Percentiles rank a stretch among this genome's conserved stretches.
Conservation (phyloP, 2,329 filamentous ascomycete genomes). For the Botryotinia narcissicola region DNA sequence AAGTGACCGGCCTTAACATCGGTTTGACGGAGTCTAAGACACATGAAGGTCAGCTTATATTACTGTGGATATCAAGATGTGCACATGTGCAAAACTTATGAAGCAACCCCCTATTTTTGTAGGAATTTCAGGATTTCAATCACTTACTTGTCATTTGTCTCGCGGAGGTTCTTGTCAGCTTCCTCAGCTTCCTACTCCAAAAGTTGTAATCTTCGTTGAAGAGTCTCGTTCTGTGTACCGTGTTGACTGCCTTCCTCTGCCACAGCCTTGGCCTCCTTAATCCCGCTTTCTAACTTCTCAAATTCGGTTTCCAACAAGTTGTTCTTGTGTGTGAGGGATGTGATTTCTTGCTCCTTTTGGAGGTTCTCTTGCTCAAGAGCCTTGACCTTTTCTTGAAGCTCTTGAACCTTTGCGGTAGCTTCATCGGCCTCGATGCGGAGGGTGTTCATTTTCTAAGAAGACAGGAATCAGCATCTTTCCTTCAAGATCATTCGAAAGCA, state of each 20-base stretch:
- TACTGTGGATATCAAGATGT: conserved; percentile 5
- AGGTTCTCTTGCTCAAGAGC: conserved; percentile 90
- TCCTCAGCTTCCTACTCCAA: conserved; percentile 98
- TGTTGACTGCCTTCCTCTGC: conserved; percentile 79
- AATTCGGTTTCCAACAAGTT: conserved; percentile 83
- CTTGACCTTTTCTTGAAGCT: conserved; percentile 86
- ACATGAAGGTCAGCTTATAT: conserved; percentile 24
- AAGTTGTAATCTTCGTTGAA: conserved; percentile 89
- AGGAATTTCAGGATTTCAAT: not conserved
- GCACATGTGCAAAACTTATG: conserved; percentile 18
- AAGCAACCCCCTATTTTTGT: conserved; percentile 10
- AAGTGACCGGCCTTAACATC: conserved; percentile 99
- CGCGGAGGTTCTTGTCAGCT: conserved; percentile 91
- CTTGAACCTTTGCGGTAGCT: conserved; percentile 75
- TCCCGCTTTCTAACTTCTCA: conserved; percentile 81
- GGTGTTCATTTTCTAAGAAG: conserved; percentile 79
- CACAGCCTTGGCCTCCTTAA: conserved; percentile 85
- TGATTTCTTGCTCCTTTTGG: conserved; percentile 97
- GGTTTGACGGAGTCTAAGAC: conserved; percentile 85
- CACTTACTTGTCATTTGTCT: conserved; percentile 96
- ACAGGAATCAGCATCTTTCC: conserved; percentile 20
- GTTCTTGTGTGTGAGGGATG: conserved; percentile 94
- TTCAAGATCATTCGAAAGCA: not conserved
- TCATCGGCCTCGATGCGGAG: conserved; percentile 94
- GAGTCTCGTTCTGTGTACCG: conserved; percentile 85